These are phyloP conservation scores for Leccinum sublutescens DNA, from an alignment of 768 basidiomycete genomes.

Conservation along the genomic window DNA sequence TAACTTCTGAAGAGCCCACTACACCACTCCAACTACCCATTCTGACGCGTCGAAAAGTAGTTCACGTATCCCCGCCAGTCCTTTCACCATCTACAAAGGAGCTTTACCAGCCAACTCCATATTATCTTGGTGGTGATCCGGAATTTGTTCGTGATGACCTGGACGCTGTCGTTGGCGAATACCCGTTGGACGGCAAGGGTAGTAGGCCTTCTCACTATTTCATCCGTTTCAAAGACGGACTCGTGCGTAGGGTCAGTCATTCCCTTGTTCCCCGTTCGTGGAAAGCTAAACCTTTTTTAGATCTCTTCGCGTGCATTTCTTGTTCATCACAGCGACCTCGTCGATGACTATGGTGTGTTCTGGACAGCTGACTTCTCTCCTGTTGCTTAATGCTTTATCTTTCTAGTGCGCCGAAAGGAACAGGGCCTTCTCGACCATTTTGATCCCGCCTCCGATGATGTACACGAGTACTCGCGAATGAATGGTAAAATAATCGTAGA, in stretches of 20 bases:
- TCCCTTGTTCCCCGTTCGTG: background rate
- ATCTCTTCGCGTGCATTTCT: conserved; percentile 41
- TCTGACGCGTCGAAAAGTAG: conserved; percentile 13
- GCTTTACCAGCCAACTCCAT: conserved; percentile 40
- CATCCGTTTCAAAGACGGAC: conserved; percentile 56
- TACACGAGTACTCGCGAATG: conserved; percentile 62
- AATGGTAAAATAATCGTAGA: conserved; percentile 36
- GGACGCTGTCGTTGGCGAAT: conserved; percentile 60
- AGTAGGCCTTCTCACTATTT: conserved; percentile 51
- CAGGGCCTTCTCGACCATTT: conserved; percentile 48
- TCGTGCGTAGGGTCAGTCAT: conserved; percentile 52
- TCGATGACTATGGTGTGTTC: conserved; percentile 56
- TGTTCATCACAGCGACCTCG: conserved; percentile 40
- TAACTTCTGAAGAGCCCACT: conserved; percentile 10
- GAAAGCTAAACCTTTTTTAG: conserved; percentile 32
- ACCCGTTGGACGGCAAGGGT: conserved; percentile 30
- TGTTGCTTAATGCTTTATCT: conserved; percentile 7
- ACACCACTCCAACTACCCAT: conserved; percentile 5
- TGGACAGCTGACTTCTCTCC: background rate
- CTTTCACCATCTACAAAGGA: conserved; percentile 39
- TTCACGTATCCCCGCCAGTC: conserved; percentile 40
- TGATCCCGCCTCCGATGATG: conserved; percentile 52
- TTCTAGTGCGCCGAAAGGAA: conserved; percentile 45
- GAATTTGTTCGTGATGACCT: conserved; percentile 32
- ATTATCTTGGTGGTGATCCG: conserved; percentile 35